Percentiles rank a stretch among this genome's conserved stretches.
Evolutionary conservation across 2,329 filamentous ascomycete species (phyloP).

Genomic region (Dothistroma pini): DNA sequence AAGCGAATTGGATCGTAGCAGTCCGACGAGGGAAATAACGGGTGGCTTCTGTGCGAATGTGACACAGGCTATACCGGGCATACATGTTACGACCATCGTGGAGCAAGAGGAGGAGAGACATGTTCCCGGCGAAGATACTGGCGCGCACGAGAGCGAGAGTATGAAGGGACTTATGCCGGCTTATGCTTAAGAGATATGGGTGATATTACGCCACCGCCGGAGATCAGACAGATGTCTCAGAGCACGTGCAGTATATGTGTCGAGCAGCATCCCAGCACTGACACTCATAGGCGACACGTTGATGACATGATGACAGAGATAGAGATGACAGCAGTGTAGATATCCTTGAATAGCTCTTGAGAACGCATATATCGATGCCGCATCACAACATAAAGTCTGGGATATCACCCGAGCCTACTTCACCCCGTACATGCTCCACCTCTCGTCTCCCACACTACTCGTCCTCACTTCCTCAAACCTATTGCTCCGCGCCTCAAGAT

Average conservation of each 20-base stretch:
- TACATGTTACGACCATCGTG: slow-evolving; percentile 20
- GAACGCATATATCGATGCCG: too few species aligned
- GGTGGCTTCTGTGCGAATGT: not conserved
- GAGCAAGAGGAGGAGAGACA: slow-evolving; percentile 19
- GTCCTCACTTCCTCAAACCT: not conserved
- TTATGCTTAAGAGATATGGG: not conserved
- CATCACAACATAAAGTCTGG: too few species aligned
- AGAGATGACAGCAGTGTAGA: not conserved
- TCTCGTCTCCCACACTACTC: not conserved
- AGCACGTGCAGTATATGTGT: not conserved
- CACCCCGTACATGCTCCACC: too few species aligned
- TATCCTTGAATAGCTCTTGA: not conserved
- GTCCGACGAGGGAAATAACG: slow-evolving; percentile 1
- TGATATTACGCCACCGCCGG: too few species aligned
- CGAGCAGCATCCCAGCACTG: not conserved
- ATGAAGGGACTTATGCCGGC: slow-evolving; percentile 12
- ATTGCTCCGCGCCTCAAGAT: not conserved
- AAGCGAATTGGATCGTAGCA: slow-evolving; percentile 2
- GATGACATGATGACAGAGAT: not conserved
- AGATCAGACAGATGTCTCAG: not conserved
- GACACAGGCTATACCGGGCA: slow-evolving; percentile 4
- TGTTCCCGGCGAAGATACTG: slow-evolving; percentile 6
- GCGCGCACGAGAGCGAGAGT: slow-evolving; percentile 15
- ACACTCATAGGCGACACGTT: too few species aligned
- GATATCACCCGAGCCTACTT: too few species aligned